Evolutionary conservation across 2,329 filamentous ascomycete genomes (phyloP).

Genomic region (Phoma herbarum): DNA sequence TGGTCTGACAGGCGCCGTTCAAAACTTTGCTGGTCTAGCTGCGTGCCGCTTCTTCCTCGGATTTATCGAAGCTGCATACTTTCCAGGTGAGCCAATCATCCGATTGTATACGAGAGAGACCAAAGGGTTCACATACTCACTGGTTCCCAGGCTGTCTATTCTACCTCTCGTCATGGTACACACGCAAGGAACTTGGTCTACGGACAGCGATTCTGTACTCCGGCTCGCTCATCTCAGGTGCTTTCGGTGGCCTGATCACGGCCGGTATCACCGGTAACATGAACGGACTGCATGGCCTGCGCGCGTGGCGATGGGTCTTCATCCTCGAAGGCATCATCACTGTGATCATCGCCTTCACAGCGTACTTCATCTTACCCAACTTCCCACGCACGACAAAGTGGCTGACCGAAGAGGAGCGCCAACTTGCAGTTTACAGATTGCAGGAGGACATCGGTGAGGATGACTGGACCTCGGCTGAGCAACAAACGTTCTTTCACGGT

Average conservation of each 20-base stretch:
- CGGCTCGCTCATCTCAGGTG: slow-evolving; percentile 73
- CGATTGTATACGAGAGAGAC: no score
- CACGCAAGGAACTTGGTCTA: slow-evolving; percentile 71
- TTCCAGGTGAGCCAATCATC: no score
- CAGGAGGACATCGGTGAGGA: slow-evolving; percentile 53
- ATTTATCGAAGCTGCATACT: slow-evolving; percentile 62
- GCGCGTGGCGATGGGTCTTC: slow-evolving; percentile 73
- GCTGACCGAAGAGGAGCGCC: slow-evolving; percentile 52
- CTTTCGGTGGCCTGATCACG: slow-evolving; percentile 70
- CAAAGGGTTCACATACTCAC: no score
- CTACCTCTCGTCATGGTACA: slow-evolving; percentile 73
- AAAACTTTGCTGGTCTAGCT: slow-evolving; percentile 57
- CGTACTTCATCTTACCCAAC: slow-evolving; percentile 70
- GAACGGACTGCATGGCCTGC: slow-evolving; percentile 64
- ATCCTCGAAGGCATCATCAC: slow-evolving; percentile 75
- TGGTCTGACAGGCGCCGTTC: slow-evolving; percentile 50
- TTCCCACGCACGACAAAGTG: slow-evolving; percentile 64
- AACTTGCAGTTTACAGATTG: slow-evolving; percentile 50
- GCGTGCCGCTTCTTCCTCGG: slow-evolving; percentile 62
- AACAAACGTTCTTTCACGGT: slow-evolving; percentile 51
- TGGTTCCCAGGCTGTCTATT: slow-evolving; percentile 63
- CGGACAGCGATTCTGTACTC: slow-evolving; percentile 72
- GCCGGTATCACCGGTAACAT: slow-evolving; percentile 71
- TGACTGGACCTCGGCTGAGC: slow-evolving; percentile 50
- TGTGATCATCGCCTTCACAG: slow-evolving; percentile 64